phyloP scores from a whole-genome alignment of 768 basidiomycete genomes.

The Phaffia australis region DNA sequence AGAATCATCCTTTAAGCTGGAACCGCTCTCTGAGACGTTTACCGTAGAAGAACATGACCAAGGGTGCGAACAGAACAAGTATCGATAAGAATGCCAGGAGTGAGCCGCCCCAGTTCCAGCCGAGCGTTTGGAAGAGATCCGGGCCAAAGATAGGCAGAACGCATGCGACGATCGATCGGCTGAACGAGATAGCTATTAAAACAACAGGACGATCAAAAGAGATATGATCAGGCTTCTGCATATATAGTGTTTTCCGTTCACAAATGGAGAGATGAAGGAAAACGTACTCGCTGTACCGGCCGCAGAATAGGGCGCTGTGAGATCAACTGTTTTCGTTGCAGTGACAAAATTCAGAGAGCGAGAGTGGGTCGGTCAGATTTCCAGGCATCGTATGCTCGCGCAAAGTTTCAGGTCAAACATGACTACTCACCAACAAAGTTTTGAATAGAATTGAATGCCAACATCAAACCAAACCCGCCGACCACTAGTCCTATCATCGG shows the following conservation, averaged over 20 bases:
- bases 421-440: conserved; percentile 7
- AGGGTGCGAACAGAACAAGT: conserved; percentile 10
- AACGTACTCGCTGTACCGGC: conserved; percentile 9
- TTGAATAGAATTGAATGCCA: conserved; percentile 24
- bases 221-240: not conserved
- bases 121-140: conserved; percentile 14
- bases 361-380: too few species aligned
- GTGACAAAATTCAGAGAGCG: too few species aligned
- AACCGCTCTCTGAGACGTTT: conserved; percentile 15
- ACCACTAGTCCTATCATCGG: conserved; percentile 9
- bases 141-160: conserved; percentile 17
- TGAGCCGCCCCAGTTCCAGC: conserved; percentile 11
- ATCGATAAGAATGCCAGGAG: conserved; percentile 12
- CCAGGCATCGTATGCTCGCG: too few species aligned
- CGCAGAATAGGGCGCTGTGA: conserved; percentile 14
- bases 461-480: conserved; percentile 18
- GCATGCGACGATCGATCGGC: conserved; percentile 9
- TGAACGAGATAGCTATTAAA: conserved; percentile 13
- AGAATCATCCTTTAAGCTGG: not conserved
- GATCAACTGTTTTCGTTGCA: conserved; percentile 4
- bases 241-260: not conserved
- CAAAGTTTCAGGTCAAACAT: too few species aligned
- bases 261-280: not conserved
- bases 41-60: conserved; percentile 19
- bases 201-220: not conserved